A percentile compares a stretch with the other conserved stretches of the same genome.
These are phyloP conservation scores for Cladosporium cucumerinum DNA, from an alignment of 2,329 filamentous ascomycete genomes.

Conservation along the genomic window DNA sequence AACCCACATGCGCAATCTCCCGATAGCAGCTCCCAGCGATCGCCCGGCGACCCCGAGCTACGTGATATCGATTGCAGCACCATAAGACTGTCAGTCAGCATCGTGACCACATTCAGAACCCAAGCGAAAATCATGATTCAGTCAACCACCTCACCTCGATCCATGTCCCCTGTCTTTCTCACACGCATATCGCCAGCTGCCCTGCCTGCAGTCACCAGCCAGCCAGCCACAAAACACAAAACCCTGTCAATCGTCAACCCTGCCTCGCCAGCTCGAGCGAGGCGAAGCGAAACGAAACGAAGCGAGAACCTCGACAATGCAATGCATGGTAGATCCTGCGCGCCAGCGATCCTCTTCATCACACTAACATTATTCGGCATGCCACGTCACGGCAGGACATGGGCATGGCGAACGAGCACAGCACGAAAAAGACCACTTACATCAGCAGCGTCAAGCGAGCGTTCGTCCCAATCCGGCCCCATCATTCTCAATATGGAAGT, in stretches of 20 bases:
- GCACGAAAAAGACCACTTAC: background rate
- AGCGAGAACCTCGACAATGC: background rate
- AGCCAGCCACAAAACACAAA: background rate
- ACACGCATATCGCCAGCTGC: background rate
- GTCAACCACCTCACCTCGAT: background rate
- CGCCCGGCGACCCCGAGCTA: background rate
- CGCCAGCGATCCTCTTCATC: background rate
- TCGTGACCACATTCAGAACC: background rate
- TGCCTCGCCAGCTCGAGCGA: background rate
- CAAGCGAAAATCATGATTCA: background rate
- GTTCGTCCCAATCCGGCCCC: background rate
- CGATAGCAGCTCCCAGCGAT: background rate
- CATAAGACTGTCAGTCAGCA: background rate
- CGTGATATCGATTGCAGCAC: background rate
- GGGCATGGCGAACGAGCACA: background rate
- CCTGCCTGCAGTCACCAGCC: background rate
- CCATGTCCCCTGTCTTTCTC: background rate
- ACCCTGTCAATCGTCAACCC: background rate
- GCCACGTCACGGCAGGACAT: background rate
- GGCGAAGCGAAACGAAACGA: background rate
- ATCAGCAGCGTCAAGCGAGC: background rate
- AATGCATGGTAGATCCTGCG: background rate
- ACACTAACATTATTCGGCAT: background rate
- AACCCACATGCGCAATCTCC: background rate
- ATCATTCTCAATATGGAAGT: background rate